Evolutionary conservation across 2,329 filamentous ascomycete species (phyloP), one percentile per base, ranked within the genome.

Genomic region (Tympanopsis confertula): DNA sequence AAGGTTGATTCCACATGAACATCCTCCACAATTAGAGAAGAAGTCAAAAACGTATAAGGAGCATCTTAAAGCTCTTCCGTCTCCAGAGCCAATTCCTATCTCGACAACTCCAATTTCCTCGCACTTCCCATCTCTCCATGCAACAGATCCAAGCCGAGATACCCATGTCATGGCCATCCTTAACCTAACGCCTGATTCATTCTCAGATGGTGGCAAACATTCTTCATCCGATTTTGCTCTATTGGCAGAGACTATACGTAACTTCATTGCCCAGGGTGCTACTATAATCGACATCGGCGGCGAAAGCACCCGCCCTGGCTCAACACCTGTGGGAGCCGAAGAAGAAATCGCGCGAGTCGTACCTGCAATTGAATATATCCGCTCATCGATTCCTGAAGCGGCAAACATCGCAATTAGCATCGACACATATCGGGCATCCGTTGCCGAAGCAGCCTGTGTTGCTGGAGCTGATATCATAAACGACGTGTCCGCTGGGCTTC

Each of bases 111-210:
- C 74, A 2, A 55, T 80, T 24, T 67, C 66, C 2, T 35, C 57
- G 4, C 54, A 55, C 4, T 54, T 70, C 26, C 57, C 67, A 10
- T 64, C 75, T 1, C 59, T 91, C 28, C 72, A 74, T 37, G 68
- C 83, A 14, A 60, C 76, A 20, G 61, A 65, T 20, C 60, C 68
- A 5, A 65, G 68, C 35, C 72, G 79, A 35, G 67, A 63, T 38
- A 95, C 89, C 0, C 75, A 77, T 35, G 62, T 95, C 47, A 98
- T 98, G 91, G 85, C 84, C 39, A 94, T 98, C 45, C 68, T 96
- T 35, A 98, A 98, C 58, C 64, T 94, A 38, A 96, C 91, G 0
- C 89, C 89, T 0, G 89, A 98, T 61, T 96, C 89, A 7, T 98
- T 98, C 64, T 96, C 89, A 1, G 88, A 96, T 53, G 89, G 87